These are phyloP conservation scores for Pseudogymnoascus sp. DNA, from an alignment of 2,329 filamentous ascomycete species.

Conservation along the genomic window DNA sequence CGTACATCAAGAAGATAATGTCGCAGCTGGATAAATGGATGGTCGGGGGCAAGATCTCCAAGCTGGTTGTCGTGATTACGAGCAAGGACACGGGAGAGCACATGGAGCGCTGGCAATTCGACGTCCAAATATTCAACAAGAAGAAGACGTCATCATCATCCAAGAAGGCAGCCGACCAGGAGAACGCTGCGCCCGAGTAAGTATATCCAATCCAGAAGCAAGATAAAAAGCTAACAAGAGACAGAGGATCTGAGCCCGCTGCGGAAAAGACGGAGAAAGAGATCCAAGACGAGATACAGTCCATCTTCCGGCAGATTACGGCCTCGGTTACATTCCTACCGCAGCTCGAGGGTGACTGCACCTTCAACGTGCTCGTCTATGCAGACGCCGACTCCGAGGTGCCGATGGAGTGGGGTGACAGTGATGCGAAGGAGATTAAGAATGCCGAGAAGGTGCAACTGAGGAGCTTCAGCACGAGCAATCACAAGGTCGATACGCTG, in stretches of 20 bases:
- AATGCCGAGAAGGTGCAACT: conserved; percentile 93
- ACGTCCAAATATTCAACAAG: conserved; percentile 57
- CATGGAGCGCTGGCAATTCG: conserved; percentile 96
- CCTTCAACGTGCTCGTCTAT: conserved; percentile 97
- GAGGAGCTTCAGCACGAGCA: conserved; percentile 91
- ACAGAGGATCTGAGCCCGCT: conserved; percentile 23
- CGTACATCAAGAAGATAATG: conserved; percentile 99
- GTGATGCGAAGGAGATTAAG: conserved; percentile 89
- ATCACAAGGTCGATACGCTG: conserved; percentile 86
- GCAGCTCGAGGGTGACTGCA: conserved; percentile 88
- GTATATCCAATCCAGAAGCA: conserved; percentile 16
- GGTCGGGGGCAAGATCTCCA: conserved; percentile 92
- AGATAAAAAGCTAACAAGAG: neutral
- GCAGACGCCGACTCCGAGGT: conserved; percentile 95
- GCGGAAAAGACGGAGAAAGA: conserved; percentile 81
- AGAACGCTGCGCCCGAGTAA: conserved; percentile 55
- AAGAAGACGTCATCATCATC: conserved; percentile 34
- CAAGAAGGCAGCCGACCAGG: conserved; percentile 52
- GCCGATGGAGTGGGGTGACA: conserved; percentile 96
- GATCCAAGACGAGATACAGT: conserved; percentile 92
- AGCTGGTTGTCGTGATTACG: conserved; percentile 92
- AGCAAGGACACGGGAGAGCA: conserved; percentile 95
- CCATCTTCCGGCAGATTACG: conserved; percentile 95
- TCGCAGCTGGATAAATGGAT: conserved; percentile 96
- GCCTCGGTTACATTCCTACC: conserved; percentile 95